Percentiles rank a stretch among this genome's conserved stretches.
These are phyloP conservation scores for Macrophomina pseudophaseolina DNA, from an alignment of 2,329 filamentous ascomycete genomes.

Conservation along the genomic window DNA sequence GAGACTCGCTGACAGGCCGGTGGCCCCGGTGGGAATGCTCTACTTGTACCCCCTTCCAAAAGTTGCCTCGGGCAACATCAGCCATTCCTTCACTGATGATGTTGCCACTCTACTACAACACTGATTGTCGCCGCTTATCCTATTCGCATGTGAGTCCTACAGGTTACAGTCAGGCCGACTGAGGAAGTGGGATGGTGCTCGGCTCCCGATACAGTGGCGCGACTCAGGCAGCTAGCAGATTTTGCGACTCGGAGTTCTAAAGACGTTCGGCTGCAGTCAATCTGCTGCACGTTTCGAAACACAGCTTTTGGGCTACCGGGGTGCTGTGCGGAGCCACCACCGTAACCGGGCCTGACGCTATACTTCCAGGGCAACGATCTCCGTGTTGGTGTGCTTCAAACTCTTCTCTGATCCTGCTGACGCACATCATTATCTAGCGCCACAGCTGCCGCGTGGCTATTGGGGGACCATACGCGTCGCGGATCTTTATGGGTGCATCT, in stretches of 20 bases:
- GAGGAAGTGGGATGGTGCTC: neutral
- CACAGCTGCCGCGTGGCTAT: conserved; percentile 5
- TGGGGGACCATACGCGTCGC: neutral
- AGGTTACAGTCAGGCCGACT: neutral
- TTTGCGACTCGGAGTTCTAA: neutral
- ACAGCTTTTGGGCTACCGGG: neutral
- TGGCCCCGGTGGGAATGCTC: neutral
- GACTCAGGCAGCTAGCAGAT: neutral
- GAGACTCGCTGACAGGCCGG: neutral
- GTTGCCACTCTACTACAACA: neutral
- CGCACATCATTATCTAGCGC: conserved; percentile 17
- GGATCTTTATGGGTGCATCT: neutral
- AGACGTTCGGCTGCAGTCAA: neutral
- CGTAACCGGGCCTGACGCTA: neutral
- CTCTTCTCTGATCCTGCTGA: neutral
- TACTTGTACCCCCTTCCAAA: neutral
- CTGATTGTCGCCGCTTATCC: too few species aligned
- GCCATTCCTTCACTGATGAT: neutral
- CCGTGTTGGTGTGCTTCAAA: neutral
- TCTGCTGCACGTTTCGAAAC: conserved; percentile 7
- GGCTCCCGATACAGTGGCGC: neutral
- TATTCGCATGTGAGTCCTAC: neutral
- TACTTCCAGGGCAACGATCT: neutral
- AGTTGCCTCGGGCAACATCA: neutral
- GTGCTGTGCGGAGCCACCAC: neutral